Percentiles rank a stretch among this genome's conserved stretches.
These are phyloP conservation scores for Pseudogymnoascus sp. DNA, from an alignment of 2,329 filamentous ascomycete genomes.

Conservation along the genomic window DNA sequence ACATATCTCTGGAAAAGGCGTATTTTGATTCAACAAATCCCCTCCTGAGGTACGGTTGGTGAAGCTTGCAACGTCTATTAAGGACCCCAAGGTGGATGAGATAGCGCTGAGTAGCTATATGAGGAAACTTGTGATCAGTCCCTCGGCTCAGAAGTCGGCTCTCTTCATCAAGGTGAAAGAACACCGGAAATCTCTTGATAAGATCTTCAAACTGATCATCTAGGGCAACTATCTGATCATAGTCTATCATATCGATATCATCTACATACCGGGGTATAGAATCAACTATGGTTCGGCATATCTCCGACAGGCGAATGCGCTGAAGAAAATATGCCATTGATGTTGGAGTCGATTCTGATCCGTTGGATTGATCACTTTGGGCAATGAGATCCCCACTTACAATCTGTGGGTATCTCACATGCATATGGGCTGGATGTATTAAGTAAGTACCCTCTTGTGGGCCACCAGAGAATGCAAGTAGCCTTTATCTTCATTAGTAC, in stretches of 20 bases:
- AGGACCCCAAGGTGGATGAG: constrained; percentile 31
- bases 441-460: constrained; percentile 32
- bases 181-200: constrained; percentile 28
- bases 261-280: constrained; percentile 23
- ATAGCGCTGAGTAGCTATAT: constrained; percentile 29
- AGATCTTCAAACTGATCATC: constrained; percentile 29
- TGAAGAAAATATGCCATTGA: constrained; percentile 34
- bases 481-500: constrained; percentile 21
- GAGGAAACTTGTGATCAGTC: constrained; percentile 11
- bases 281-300: constrained; percentile 33
- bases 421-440: constrained; percentile 33
- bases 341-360: constrained; percentile 24
- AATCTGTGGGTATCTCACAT: constrained; percentile 31
- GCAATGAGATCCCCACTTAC: constrained; percentile 30
- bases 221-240: constrained; percentile 29
- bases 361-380: constrained; percentile 22
- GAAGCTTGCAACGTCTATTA: constrained; percentile 31
- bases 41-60: constrained; percentile 31
- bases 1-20: constrained; percentile 30
- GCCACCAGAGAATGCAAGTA: constrained; percentile 30
- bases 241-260: constrained; percentile 21
- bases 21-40: constrained; percentile 26
- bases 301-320: constrained; percentile 28
- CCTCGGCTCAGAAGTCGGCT: constrained; percentile 8
- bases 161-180: constrained; percentile 26